Percentiles rank a stretch among this genome's conserved stretches.
These are phyloP conservation scores for Haplographium delicatum DNA, from an alignment of 495 filamentous ascomycete genomes.

Conservation along the genomic window DNA sequence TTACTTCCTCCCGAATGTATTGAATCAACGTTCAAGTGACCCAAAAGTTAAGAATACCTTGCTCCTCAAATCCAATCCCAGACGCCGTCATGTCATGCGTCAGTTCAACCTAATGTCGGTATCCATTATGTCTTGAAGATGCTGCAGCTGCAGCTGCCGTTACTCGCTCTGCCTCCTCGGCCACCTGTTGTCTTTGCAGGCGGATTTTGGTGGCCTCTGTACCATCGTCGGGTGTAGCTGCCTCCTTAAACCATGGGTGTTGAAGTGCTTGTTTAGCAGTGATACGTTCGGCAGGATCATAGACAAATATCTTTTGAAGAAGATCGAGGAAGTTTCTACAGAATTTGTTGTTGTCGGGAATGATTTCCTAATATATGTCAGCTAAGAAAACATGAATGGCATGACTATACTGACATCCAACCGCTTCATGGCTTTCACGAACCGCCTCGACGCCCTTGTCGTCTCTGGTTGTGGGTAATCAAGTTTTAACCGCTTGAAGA, in stretches of 20 bases:
- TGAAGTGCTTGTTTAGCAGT: constrained; percentile 87
- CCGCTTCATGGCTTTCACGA: constrained; percentile 91
- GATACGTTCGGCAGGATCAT: constrained; percentile 85
- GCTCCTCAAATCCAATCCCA: constrained; percentile 15
- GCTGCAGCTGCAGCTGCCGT: constrained; percentile 1
- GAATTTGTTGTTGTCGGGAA: constrained; percentile 72
- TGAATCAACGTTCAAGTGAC: constrained; percentile 19
- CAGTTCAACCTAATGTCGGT: constrained; percentile 16
- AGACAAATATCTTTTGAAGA: constrained; percentile 85
- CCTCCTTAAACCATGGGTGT: constrained; percentile 92
- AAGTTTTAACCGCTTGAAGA: constrained; percentile 76
- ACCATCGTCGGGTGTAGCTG: constrained; percentile 74
- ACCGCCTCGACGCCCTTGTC: constrained; percentile 80
- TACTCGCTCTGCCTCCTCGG: constrained; percentile 9
- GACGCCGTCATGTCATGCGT: constrained; percentile 28
- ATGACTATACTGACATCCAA: constrained; percentile 57
- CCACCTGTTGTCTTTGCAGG: constrained; percentile 41
- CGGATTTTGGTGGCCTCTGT: constrained; percentile 83
- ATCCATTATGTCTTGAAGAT: constrained; percentile 14
- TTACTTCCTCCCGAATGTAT: constrained; percentile 17
- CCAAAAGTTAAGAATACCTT: constrained; percentile 18
- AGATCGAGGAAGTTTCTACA: constrained; percentile 84
- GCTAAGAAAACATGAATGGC: not conserved
- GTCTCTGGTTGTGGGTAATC: constrained; percentile 89
- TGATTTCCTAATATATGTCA: constrained; percentile 67